Evolutionary conservation across 1,284 basidiomycete genomes (phyloP).

Genomic region (Cryptococcus sp.): DNA sequence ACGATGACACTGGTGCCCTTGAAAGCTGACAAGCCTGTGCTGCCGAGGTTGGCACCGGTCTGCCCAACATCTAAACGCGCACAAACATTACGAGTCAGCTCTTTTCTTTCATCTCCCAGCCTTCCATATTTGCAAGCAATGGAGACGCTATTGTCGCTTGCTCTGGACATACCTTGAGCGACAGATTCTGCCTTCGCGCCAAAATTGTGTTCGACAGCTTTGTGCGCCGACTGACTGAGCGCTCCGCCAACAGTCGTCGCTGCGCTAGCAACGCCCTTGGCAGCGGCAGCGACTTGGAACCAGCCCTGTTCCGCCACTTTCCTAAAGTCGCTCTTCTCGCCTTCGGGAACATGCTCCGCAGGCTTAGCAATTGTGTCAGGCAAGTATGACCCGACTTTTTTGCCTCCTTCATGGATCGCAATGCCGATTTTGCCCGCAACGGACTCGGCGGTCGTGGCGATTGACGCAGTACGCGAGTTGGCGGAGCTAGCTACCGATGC

Average conservation of each 20-base stretch:
- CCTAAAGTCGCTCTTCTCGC: constrained; percentile 31
- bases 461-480: constrained; percentile 17
- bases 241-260: constrained; percentile 39
- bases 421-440: constrained; percentile 26
- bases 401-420: constrained; percentile 36
- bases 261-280: constrained; percentile 40
- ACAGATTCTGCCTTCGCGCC: constrained; percentile 37
- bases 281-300: constrained; percentile 46
- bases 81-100: too few relatives aligned
- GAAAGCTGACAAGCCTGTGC: constrained; percentile 28
- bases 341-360: constrained; percentile 22
- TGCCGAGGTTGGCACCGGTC: constrained; percentile 36
- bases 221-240: constrained; percentile 39
- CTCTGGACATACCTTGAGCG: constrained; percentile 34
- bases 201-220: constrained; percentile 43
- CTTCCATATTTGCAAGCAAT: neutral
- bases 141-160: neutral
- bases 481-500: constrained; percentile 12
- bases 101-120: neutral
- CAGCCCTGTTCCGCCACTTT: constrained; percentile 41
- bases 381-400: constrained; percentile 25
- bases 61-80: constrained; percentile 36
- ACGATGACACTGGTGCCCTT: constrained; percentile 34
- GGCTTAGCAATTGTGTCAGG: constrained; percentile 27
- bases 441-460: constrained; percentile 29